Conservation (phyloP, 805 yeast genomes). For the Wickerhamomyces hampshirensis region DNA sequence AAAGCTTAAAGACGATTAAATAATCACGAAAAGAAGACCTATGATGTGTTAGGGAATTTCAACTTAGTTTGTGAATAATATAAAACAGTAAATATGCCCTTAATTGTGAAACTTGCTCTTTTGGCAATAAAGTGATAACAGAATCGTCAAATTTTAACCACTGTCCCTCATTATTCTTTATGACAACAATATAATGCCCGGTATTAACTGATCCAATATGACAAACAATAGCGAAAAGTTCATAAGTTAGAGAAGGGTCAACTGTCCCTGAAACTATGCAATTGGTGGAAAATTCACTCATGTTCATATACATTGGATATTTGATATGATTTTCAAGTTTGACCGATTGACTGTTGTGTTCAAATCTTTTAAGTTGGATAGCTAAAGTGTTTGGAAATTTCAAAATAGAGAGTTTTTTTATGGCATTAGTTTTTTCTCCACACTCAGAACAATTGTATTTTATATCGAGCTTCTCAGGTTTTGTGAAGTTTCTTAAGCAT, state of each 20-base stretch:
- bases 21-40: background rate
- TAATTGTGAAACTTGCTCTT: conserved; percentile 59
- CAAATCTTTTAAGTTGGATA: conserved; percentile 74
- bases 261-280: conserved; percentile 15
- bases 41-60: background rate
- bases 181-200: conserved; percentile 85
- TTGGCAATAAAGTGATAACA: conserved; percentile 60
- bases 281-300: conserved; percentile 50
- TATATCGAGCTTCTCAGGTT: conserved; percentile 70
- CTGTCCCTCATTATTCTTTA: conserved; percentile 64
- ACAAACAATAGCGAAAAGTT: conserved; percentile 79
- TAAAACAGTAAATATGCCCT: conserved; percentile 81
- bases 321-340: conserved; percentile 74
- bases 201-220: conserved; percentile 93
- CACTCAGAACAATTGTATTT: conserved; percentile 70
- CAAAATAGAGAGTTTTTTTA: conserved; percentile 65
- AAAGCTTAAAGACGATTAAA: too few species aligned
- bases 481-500: conserved; percentile 75
- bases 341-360: conserved; percentile 33
- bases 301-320: conserved; percentile 69
- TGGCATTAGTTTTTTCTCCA: conserved; percentile 54
- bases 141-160: conserved; percentile 96
- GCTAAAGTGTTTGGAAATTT: conserved; percentile 74
- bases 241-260: conserved; percentile 52
- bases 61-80: conserved; percentile 34